Evolutionary conservation across 108 stramenopile species (phyloP), one percentile per base, ranked within the genome.

Genomic region (Cyclotella kingstonii): DNA sequence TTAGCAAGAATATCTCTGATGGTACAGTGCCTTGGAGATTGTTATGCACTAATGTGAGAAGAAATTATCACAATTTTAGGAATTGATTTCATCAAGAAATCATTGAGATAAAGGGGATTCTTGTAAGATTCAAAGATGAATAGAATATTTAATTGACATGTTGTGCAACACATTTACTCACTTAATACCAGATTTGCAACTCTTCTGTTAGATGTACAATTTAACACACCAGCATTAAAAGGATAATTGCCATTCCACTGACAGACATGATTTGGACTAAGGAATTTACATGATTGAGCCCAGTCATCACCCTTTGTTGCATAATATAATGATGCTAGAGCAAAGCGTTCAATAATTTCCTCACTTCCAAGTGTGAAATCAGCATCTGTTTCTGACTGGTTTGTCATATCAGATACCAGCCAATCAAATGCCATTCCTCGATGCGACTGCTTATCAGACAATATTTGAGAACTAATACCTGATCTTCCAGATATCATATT

Each of bases 241-340:
- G 27, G 34, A 11, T 54, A n/a, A n/a, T n/a, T 33, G 17, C 39
- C 63, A 26, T 27, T 53, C 38, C 59, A 54, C 23, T 64, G 42
- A 43, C 76, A 77, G 0, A 77, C 25, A 22, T 46, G 48, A 8
- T 39, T 54, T 21, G 46, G 11, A 0, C 46, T 19, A 5, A 48
- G 15, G 46, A 61, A 61, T 11, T 46, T 14, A 18, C 7, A 49
- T 10, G 29, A 17, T 22, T 61, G 31, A 12, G 7, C 6, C 60
- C 60, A 61, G 11, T 48, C 31, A 5, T 26, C 28, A 11, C 60
- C 60, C 7, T 38, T 5, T 19, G 60, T 61, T 30, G 47, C 60
- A 19, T 21, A 48, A 18, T 61, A 61, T 11, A 61, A 15, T 17
- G 48, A 61, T 3, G 46, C 60, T 14, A 61, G 22, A 9, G 38